Percentiles rank a stretch among this genome's conserved stretches.
These are phyloP conservation scores for Paecilomyces fulvus DNA, from an alignment of 2,329 filamentous ascomycete species.

Conservation along the genomic window DNA sequence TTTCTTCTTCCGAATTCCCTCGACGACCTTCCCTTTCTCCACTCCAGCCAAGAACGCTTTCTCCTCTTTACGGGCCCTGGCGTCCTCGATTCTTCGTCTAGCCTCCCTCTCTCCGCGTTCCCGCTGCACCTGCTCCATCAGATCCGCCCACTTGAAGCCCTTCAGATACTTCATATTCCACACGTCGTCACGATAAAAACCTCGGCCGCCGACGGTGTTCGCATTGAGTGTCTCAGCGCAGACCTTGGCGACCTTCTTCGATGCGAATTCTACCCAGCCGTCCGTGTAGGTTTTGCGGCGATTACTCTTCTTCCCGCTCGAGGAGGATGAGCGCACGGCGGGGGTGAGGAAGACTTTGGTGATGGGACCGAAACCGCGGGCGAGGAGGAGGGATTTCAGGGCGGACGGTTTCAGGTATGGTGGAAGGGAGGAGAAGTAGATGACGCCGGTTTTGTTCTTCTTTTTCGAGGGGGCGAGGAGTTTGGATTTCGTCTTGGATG, in stretches of 20 bases:
- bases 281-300: conserved; percentile 38
- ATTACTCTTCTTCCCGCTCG: conserved; percentile 22
- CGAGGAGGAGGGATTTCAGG: conserved; percentile 33
- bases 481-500: conserved; percentile 12
- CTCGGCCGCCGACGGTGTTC: conserved; percentile 32
- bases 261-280: conserved; percentile 41
- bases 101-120: conserved; percentile 36
- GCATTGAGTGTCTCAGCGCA: conserved; percentile 40
- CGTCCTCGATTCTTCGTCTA: conserved; percentile 33
- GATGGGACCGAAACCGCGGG: conserved; percentile 35
- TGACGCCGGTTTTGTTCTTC: conserved; percentile 32
- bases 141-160: conserved; percentile 36
- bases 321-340: conserved; percentile 17
- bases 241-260: conserved; percentile 37
- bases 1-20: conserved; percentile 38
- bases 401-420: conserved; percentile 41
- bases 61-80: conserved; percentile 34
- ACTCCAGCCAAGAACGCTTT: conserved; percentile 37
- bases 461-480: conserved; percentile 2
- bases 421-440: conserved; percentile 39
- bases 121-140: conserved; percentile 37
- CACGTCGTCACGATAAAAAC: conserved; percentile 39
- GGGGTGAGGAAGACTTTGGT: conserved; percentile 38
- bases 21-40: conserved; percentile 30
- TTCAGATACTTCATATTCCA: conserved; percentile 40